Base-by-base conservation (phyloP, 2,329 filamentous ascomycete genomes). In the Zymoseptoria passerinii region DNA sequence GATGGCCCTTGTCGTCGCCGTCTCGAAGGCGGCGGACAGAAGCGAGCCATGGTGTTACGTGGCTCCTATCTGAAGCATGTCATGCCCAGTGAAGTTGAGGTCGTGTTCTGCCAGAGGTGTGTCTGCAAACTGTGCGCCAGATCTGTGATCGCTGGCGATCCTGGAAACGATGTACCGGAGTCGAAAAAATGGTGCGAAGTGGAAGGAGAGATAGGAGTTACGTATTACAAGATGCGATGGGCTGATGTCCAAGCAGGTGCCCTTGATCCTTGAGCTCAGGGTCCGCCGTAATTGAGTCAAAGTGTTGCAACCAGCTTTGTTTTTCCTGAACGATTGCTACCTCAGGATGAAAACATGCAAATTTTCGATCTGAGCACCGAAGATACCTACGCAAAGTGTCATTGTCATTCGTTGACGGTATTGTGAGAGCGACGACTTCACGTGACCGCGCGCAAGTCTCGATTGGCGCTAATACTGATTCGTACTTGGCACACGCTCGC, bases 1-100 rank as follows among this genome's bases (percentile, higher is more conserved):
- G 58, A 35, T n/a, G 53, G 54, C 57, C 53, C 54, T 52, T 50
- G 49, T 35, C 29, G 28, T 54, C 28, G 55, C 50, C 49, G 52
- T 52, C 28, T 35, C 13, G 52, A 28, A 3, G 57, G 56, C 28
- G 49, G 50, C 10, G 23, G 16, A 28, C 13, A 18, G 23, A 27
- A 13, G 50, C 50, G 23, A 28, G 50, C 50, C 50, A 18, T 23
- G n/a, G 27, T 23, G n/a, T 28, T 52, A 52, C 50, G 50, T 52
- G 50, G 50, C 50, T 29, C 19, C 27, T 50, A 50, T 16, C 13
- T 16, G 35, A 16, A 44, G 35, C 3, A 44, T 44, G 13, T 44
- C 35, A 44, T 44, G 35, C 13, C 35, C 35, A 16, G 35, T 4
- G 13, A 44, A 44, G 13, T 44, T 13, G 35, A 44, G 35, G n/a